These are phyloP conservation scores for Melampsora larici-populina DNA, from an alignment of 1,284 basidiomycete genomes.

Conservation along the genomic window DNA sequence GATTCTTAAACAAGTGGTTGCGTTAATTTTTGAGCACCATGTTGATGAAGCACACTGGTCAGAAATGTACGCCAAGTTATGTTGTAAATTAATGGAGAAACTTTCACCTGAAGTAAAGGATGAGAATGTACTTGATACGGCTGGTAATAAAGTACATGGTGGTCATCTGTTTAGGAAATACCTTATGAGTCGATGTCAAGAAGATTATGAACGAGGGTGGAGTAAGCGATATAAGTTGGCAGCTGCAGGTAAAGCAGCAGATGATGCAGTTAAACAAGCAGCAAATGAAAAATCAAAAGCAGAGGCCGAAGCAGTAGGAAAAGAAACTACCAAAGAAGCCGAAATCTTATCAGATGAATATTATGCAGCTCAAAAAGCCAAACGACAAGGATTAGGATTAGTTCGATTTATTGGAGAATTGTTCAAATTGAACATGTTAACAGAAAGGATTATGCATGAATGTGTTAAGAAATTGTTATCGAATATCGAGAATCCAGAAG, in stretches of 20 bases:
- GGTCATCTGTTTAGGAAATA: constrained; percentile 85
- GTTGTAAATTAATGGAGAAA: constrained; percentile 87
- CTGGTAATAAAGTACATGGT: constrained; percentile 78
- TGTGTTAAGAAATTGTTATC: constrained; percentile 90
- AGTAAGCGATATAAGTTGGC: constrained; percentile 60
- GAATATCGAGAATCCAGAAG: constrained; percentile 89
- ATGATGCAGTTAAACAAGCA: constrained; percentile 60
- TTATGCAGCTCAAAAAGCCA: constrained; percentile 92
- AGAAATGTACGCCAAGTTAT: constrained; percentile 93
- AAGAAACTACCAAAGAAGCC: constrained; percentile 53
- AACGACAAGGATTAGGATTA: constrained; percentile 91
- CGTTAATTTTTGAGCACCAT: constrained; percentile 93
- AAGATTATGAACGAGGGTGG: constrained; percentile 86
- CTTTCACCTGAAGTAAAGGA: constrained; percentile 82
- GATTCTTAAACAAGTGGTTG: constrained; percentile 91
- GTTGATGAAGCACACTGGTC: constrained; percentile 93
- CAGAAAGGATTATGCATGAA: constrained; percentile 90
- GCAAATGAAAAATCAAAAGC: constrained; percentile 52
- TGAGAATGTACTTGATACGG: constrained; percentile 69
- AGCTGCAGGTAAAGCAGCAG: constrained; percentile 59
- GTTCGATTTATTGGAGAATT: constrained; percentile 97
- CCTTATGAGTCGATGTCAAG: constrained; percentile 84
- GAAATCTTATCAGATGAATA: constrained; percentile 84
- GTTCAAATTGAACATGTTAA: constrained; percentile 93
- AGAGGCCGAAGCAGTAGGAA: constrained; percentile 57